Evolutionary conservation across 768 basidiomycete species (phyloP), one percentile per base, ranked within the genome.

Genomic region (Mycena albidolilacea): DNA sequence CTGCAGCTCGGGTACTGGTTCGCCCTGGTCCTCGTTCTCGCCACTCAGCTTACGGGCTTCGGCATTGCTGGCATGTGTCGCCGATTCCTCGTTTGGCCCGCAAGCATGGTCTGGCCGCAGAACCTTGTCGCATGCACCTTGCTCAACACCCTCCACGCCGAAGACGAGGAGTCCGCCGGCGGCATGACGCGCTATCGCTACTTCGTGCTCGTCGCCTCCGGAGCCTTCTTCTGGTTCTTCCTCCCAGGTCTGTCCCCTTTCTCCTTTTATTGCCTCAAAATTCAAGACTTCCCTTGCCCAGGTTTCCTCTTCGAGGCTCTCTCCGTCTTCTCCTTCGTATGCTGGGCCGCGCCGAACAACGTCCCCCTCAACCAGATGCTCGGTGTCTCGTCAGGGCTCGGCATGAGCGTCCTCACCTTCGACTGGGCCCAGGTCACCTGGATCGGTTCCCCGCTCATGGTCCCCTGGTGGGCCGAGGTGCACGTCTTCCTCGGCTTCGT

Each of bases 91-190:
- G 96, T 99, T 0, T 97, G 94, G 95, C 98, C 98, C 0, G 97
- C 97, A 6, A 94, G 94, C 76, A 96, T 99, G 95, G 94, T 99
- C 54, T 99, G 98, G 98, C 98, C 98, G 7, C 92, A 95, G 82
- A 97, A 98, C 80, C 86, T 99, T 48, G 94, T 98, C 67, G 91
- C 92, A 7, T 97, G 97, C 77, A 97, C 98, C n/a, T 82, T 98
- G 55, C 87, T 99, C 79, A 99, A 99, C 80, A 97, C 97, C 8
- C 85, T 99, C 7, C 98, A 99, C 78, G 98, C 98, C 8, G 97
- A 98, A 79, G 96, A 98, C 67, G 95, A 94, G 67, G 90, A 88
- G 73, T 86, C 86, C 78, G 81, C 81, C 0, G 86, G 87, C 12
- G 89, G 88, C 6, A 91, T 95, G 79, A 89, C 91, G 21, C 85